These are phyloP conservation scores for Chaetoceros tenuissimus DNA, from an alignment of 108 stramenopile species.

Conservation along the genomic window DNA sequence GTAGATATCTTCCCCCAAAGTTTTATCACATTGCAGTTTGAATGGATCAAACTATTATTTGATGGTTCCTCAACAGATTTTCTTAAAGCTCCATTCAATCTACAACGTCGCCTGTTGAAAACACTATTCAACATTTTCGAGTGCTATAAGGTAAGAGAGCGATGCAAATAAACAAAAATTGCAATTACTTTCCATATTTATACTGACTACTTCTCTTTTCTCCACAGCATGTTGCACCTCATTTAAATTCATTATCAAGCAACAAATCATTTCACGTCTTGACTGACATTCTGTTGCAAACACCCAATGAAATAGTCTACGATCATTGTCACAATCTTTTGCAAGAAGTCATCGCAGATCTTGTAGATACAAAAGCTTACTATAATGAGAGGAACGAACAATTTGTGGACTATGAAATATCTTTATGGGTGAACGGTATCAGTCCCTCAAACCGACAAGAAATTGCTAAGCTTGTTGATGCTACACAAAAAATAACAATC, in stretches of 20 bases:
- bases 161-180: no score
- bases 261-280: not conserved
- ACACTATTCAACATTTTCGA: constrained; percentile 5
- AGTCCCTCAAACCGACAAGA: no score
- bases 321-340: not conserved
- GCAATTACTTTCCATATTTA: no score
- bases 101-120: constrained; percentile 24
- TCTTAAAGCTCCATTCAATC: constrained; percentile 13
- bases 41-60: constrained; percentile 67
- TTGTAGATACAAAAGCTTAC: not conserved
- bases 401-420: not conserved
- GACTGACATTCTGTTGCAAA: not conserved
- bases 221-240: not conserved
- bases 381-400: not conserved
- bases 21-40: constrained; percentile 33
- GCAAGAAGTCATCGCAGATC: not conserved
- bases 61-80: constrained; percentile 9
- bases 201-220: no score
- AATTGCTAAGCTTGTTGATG: no score
- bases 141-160: not conserved
- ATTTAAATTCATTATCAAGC: not conserved
- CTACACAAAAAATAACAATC: no score
- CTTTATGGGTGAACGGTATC: not conserved
- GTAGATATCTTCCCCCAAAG: constrained; percentile 22
- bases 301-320: not conserved